A percentile compares a stretch with the other conserved stretches of the same genome.
These are phyloP conservation scores for Fragilariopsis cylindrus DNA, from an alignment of 108 stramenopile genomes.

Conservation along the genomic window DNA sequence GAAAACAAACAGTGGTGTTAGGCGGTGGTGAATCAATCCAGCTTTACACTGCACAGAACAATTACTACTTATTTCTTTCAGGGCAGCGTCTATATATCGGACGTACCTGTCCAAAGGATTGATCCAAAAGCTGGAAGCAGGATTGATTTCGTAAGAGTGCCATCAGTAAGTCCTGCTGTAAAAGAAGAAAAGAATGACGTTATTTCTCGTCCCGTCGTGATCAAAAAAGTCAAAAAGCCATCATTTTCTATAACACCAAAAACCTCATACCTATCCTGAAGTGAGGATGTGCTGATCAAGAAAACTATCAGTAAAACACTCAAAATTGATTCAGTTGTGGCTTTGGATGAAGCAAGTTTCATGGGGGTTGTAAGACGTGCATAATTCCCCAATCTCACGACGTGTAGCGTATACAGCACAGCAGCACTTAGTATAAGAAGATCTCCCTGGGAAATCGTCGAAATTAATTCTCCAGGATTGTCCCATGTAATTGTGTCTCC, in stretches of 20 bases:
- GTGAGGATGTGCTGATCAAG: constrained; percentile 17
- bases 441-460: constrained; percentile 63
- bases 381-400: constrained; percentile 74
- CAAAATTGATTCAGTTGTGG: constrained; percentile 61
- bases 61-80: no score
- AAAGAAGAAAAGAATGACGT: constrained; percentile 45
- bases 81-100: neutral
- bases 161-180: constrained; percentile 27
- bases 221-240: constrained; percentile 28
- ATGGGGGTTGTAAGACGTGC: constrained; percentile 64
- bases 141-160: constrained; percentile 34
- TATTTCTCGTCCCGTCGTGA: constrained; percentile 50
- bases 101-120: constrained; percentile 72
- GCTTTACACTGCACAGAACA: no score
- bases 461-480: constrained; percentile 11
- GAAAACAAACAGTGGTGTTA: neutral
- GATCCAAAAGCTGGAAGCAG: constrained; percentile 52
- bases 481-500: neutral
- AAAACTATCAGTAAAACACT: constrained; percentile 45
- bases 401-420: constrained; percentile 77
- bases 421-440: constrained; percentile 69
- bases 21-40: neutral
- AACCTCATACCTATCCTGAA: neutral
- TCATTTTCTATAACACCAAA: neutral
- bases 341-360: constrained; percentile 75